Base-by-base conservation (phyloP, 768 basidiomycete genomes). In the Lentinus tigrinus region DNA sequence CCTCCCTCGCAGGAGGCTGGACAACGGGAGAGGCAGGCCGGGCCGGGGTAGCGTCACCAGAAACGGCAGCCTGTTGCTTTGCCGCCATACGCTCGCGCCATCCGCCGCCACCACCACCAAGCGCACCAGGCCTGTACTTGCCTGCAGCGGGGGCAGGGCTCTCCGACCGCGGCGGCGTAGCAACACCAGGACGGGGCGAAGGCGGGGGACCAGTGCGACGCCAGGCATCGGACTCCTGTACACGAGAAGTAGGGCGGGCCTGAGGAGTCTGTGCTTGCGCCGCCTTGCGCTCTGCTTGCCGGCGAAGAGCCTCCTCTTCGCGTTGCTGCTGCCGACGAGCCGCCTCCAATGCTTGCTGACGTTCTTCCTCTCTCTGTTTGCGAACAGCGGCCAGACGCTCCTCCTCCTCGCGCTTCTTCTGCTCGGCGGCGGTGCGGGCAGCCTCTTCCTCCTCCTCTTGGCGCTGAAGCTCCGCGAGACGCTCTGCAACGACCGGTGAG, bases 11-110 rank as follows among this genome's bases (percentile, higher is more conserved):
- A 4, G 66, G 52, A 2, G 62, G 55, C 4, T 54, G 62, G 11
- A 46, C 43, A 4, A 62, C 59, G 42, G 80, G 75, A 11, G 81
- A 73, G 16, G 70, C 66, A 34, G 75, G 61, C 9, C 76, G 64
- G 16, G 75, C 70, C 26, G 75, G 65, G 21, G 67, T 57, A 19
- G 62, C 60, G 14, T 62, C 68, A 10, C 67, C 70, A 3, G 69
- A 67, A n/a, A n/a, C n/a, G 49, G 66, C 76, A 28, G 48, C 58
- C 4, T 36, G 39, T 17, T 71, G 62, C 66, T 72, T 83, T 11
- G 78, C 82, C 28, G 77, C 78, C 63, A 78, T 75, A 48, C 86
- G 78, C 10, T 78, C 78, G 55, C 89, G 77, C 89, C 89, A 91
- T 21, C 79, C 78, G 13, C 81, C 80, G 40, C 75, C 76, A 21